A percentile compares a stretch with the other conserved stretches of the same genome.
These are phyloP conservation scores for Blastocystis sp. DNA, from an alignment of 352 stramenopile species.

Conservation along the genomic window DNA sequence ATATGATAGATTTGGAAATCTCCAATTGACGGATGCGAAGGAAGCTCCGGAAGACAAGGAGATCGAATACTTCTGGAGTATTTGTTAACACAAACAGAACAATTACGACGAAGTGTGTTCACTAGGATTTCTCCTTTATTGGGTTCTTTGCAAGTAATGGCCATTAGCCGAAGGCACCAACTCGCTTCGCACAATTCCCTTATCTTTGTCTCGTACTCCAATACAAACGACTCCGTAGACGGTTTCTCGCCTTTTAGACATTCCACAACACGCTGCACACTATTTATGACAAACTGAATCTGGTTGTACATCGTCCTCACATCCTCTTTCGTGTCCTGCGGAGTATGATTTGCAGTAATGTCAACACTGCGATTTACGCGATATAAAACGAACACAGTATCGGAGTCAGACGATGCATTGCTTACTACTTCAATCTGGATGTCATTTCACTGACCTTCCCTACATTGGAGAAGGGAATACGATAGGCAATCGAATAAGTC, in stretches of 20 bases:
- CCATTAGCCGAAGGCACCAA: slow-evolving; percentile 9
- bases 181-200: neutral
- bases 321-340: neutral
- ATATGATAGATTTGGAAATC: neutral
- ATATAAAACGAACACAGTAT: neutral
- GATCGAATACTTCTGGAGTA: neutral
- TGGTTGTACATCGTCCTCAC: neutral
- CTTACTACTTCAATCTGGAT: neutral
- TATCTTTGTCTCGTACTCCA: neutral
- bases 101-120: neutral
- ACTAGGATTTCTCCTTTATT: neutral
- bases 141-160: neutral
- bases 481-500: neutral
- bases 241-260: neutral
- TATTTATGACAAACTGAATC: neutral
- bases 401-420: neutral
- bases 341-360: neutral
- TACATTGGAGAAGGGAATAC: slow-evolving; percentile 36
- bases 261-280: neutral
- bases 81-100: neutral
- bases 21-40: neutral
- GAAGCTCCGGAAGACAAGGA: neutral
- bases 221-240: neutral
- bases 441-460: neutral
- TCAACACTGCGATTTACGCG: slow-evolving; percentile 48